Base-by-base conservation (phyloP, 139 green algal genomes). In the Chlamydomonas schloesseri region DNA sequence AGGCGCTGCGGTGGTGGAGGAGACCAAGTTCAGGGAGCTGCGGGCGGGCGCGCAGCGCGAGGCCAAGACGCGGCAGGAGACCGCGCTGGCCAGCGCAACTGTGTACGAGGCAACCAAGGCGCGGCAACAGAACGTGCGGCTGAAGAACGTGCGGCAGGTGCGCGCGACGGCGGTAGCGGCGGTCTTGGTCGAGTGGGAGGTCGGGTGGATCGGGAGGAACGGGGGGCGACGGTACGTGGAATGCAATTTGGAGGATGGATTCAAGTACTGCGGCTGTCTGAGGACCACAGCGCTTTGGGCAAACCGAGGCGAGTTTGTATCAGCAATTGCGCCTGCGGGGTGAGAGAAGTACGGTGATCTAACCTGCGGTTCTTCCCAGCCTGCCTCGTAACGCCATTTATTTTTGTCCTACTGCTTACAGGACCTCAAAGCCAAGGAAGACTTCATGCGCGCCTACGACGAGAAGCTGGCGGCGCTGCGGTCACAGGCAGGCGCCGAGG, bases 61-160 rank as follows among this genome's bases (percentile, higher is more conserved):
- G 83, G 72, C 73, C 6, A 47, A 34, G 55, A 60, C 31, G 24
- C 76, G 88, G 84, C 89, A 93, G 77, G 74, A 82, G 26, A 24
- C 18, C 47, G 76, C 73, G 62, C 86, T 91, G 70, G 74, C 79
- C 14, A 78, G 60, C 24, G 86, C 87, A 14, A 88, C 67, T 3
- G 18, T 81, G 68, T 81, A 82, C 42, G 89, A 90, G 73, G 46
- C 36, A 74, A 97, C 83, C 53, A 91, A 81, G 33, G 62, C 42
- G 70, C 93, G 96, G 58, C 87, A 94, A 73, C 88, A 82, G 50
- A 91, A 92, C 62, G 89, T 95, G 75, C 93, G 94, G 28, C 95
- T 94, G 36, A 89, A 90, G 13, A 95, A 93, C 0, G 78, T 94
- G 68, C 91, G 94, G 33, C 88, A 94, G 82, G 79, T 85, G 50